Evolutionary conservation across 768 basidiomycete species (phyloP), one percentile per base, ranked within the genome.

Genomic region (Lanmaoa rubissima): DNA sequence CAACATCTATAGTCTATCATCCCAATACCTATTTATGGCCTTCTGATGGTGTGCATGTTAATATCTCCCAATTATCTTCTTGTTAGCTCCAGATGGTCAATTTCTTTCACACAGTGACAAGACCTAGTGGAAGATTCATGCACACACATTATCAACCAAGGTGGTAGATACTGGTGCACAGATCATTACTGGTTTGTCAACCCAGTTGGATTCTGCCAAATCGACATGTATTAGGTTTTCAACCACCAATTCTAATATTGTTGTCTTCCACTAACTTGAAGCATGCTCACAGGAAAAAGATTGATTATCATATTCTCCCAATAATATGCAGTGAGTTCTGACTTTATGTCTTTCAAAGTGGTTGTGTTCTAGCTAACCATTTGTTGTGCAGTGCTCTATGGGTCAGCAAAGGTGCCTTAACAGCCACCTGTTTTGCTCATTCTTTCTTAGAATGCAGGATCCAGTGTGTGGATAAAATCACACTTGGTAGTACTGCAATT

Each of bases 391-490:
- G 85, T 75, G 31, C 77, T 85, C 40, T 86, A 84, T 60, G 83
- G 78, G 82, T 85, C 62, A 38, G 51, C 12, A 12, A 31, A 13
- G 12, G 13, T 10, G 8, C 21, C 48, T 5, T 14, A 1, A 4
- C 12, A 16, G 14, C 8, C 12, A 21, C 13, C 3, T 5, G 7
- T 36, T 17, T 11, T 24, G 5, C 7, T 45, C 11, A 48, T 36
- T 38, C 16, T 14, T 26, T 32, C 3, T 17, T 26, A 48, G 42
- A 16, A 24, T 9, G n/a, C 56, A 84, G 87, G 80, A 78, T 90
- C n/a, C 87, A 89, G 65, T 88, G 83, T 57, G 88, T 88, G 84
- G 88, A 89, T 60, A 88, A 88, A 71, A 85, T 82, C 0, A 90
- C 87, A 0, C 73, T 89, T 4, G 87, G 86, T 1, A 82, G 78